Base-by-base conservation (phyloP, 129 eudicot species). In the Saposhnikovia divaricata region DNA sequence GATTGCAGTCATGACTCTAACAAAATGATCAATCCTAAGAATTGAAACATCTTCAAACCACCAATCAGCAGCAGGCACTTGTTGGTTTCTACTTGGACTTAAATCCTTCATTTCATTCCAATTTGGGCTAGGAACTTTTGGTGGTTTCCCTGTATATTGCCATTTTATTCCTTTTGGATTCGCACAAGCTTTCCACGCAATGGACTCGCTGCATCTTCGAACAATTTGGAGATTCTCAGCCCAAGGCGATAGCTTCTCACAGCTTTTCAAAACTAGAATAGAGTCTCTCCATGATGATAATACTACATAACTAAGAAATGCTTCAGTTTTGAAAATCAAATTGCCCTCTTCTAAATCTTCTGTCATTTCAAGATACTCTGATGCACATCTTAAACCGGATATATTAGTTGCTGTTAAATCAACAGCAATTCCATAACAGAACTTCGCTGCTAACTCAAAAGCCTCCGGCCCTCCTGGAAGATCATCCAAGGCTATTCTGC, bases 311-410 rank as follows among this genome's bases (percentile, higher is more conserved):
- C 96, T 94, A 14, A 94, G 80, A 72, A 88, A 94, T n/a, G 98
- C 97, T 80, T 94, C 98, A 1, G 98, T 91, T 77, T 94, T 94
- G 85, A 87, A 88, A 19, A 94, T 90, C 46, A 94, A 90, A 68
- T 94, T 94, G 45, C 92, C 98, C 87, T 94, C 98, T 87, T 94
- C 98, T 19, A 91, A 86, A 21, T 94, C 98, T 85, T 94, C 98
- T 3, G 98, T 94, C 98, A 94, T 94, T 76, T 90, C 98, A 3
- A 94, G 90, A 76, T 89, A 94, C 59, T 94, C 98, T 11, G 97
- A 97, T 4, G 98, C 93, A 73, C 97, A 90, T 23, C 98, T 84
- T 8, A 94, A 88, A 73, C 92, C 93, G 1, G 98, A 85, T 77
- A 94, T 90, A 78, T 86, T 84, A 10, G 86, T 76, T 27, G 98